Evolutionary conservation across 139 green algal genomes (phyloP).

Genomic region (Chlamydomonas incerta): DNA sequence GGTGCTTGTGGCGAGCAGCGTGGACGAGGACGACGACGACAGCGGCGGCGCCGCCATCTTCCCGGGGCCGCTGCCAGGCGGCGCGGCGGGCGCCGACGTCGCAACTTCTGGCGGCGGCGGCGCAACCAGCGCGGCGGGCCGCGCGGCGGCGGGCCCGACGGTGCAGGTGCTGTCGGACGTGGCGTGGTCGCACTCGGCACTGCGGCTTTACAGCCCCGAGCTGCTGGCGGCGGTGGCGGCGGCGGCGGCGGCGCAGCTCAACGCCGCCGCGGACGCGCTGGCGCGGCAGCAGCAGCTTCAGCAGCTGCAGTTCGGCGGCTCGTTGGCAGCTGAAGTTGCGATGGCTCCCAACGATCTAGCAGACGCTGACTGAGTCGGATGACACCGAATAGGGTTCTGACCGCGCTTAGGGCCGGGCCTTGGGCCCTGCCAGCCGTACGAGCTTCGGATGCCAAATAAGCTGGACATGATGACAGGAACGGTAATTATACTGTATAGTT

Average conservation of each 20-base stretch:
- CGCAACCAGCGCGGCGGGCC: background rate
- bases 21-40: too few species aligned
- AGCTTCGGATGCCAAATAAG: too few species aligned
- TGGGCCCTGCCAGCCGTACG: too few species aligned
- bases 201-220: background rate
- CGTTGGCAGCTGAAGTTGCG: too few species aligned
- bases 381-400: too few species aligned
- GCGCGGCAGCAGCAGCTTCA: background rate
- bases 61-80: background rate
- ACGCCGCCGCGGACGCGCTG: background rate
- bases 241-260: background rate
- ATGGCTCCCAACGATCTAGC: too few species aligned
- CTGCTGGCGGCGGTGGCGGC: background rate
- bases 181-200: slow-evolving; percentile 29
- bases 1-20: too few species aligned
- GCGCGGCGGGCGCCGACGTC: background rate
- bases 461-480: too few species aligned
- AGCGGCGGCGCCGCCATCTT: background rate
- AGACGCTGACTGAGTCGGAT: too few species aligned
- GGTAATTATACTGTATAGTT: too few species aligned
- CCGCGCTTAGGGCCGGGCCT: too few species aligned
- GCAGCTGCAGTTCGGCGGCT: background rate
- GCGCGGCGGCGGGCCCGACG: background rate
- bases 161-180: slow-evolving; percentile 17
- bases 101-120: background rate